Evolutionary conservation across 305 asterid species (phyloP).

Genomic region (Solanum hybrid): DNA sequence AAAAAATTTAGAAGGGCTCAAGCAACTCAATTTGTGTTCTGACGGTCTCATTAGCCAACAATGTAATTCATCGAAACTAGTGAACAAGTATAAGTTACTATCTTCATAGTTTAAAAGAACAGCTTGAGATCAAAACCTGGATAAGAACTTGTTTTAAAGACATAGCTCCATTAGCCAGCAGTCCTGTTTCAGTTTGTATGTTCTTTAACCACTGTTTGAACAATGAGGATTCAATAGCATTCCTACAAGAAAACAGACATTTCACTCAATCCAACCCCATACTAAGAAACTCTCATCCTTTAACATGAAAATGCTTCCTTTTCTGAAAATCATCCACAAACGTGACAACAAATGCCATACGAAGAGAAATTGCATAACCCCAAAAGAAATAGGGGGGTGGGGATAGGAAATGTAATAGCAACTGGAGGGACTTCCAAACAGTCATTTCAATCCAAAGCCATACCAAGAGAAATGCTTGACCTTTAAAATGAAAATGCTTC

Average conservation of each 20-base stretch:
- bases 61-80: neutral
- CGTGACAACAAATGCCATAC: neutral
- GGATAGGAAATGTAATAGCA: neutral
- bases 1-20: neutral
- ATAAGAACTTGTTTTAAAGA: slow-evolving; percentile 52
- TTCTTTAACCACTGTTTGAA: slow-evolving; percentile 82
- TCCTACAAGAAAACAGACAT: slow-evolving; percentile 40
- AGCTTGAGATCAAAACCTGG: slow-evolving; percentile 33
- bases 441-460: neutral
- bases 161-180: slow-evolving; percentile 63
- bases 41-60: neutral
- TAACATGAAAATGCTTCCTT: neutral
- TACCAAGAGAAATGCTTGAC: neutral
- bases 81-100: neutral
- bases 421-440: neutral
- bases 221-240: slow-evolving; percentile 63
- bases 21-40: neutral
- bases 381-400: neutral
- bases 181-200: slow-evolving; percentile 56
- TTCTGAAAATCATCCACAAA: neutral
- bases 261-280: neutral
- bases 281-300: neutral
- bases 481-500: neutral
- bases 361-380: neutral
- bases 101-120: neutral